phyloP scores from a whole-genome alignment of 2,329 filamentous ascomycete genomes.

The Nakataea oryzae region DNA sequence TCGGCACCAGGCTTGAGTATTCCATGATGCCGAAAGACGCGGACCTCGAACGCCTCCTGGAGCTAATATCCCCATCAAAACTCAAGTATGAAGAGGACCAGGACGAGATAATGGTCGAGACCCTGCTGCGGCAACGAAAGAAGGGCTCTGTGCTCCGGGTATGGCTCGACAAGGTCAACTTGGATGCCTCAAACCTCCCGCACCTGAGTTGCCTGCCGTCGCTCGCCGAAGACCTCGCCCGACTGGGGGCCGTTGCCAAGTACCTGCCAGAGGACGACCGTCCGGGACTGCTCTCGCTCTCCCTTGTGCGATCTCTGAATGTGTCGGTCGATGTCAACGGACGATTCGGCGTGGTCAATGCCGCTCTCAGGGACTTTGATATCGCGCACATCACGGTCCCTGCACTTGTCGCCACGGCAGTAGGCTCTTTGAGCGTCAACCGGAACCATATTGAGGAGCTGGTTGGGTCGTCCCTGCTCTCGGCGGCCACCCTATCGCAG shows the following conservation, averaged over 20 bases:
- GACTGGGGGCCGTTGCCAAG: constrained; percentile 79
- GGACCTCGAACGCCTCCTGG: constrained; percentile 73
- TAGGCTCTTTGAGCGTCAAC: constrained; percentile 50
- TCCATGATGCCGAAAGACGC: constrained; percentile 61
- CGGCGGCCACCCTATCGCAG: constrained; percentile 14
- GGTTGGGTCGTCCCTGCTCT: constrained; percentile 39
- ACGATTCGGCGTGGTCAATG: constrained; percentile 53
- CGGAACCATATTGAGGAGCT: constrained; percentile 64
- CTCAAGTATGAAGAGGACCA: constrained; percentile 77
- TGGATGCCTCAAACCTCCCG: constrained; percentile 50
- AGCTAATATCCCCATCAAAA: constrained; percentile 83
- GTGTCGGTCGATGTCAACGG: constrained; percentile 54
- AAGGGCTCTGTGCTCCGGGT: constrained; percentile 76
- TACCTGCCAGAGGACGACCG: constrained; percentile 94
- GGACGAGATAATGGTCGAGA: constrained; percentile 92
- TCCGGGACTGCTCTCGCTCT: constrained; percentile 73
- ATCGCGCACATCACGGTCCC: constrained; percentile 77
- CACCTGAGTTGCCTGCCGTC: constrained; percentile 58
- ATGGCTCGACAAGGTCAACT: constrained; percentile 52
- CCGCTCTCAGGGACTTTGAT: constrained; percentile 53
- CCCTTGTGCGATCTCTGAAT: constrained; percentile 53
- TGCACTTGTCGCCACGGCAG: constrained; percentile 66
- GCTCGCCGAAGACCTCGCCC: constrained; percentile 69
- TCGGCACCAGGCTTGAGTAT: constrained; percentile 62
- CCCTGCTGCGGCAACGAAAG: constrained; percentile 70